These are phyloP conservation scores for Liquidambar formosana DNA, from an alignment of 164 flowering plant species.

Conservation along the genomic window DNA sequence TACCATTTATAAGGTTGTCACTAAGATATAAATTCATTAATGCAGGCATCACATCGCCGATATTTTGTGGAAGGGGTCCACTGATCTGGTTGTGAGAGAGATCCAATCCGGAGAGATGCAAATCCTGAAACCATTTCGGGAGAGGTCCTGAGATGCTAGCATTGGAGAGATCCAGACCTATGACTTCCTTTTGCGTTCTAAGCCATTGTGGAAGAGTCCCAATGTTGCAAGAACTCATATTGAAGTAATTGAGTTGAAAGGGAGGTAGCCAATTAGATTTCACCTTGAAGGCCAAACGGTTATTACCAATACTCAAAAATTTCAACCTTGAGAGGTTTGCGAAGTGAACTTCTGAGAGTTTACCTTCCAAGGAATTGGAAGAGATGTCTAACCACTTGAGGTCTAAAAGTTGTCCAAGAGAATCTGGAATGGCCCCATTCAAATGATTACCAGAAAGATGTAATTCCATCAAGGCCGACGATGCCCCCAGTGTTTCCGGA, in stretches of 20 bases:
- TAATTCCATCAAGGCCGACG: not conserved
- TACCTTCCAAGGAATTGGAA: slow-evolving; percentile 6
- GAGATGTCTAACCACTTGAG: not conserved
- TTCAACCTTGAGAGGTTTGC: slow-evolving; percentile 5
- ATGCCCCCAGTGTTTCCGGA: too few species aligned
- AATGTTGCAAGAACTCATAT: not conserved
- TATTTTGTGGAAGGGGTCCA: slow-evolving; percentile 4
- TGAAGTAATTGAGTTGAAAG: slow-evolving; percentile 1
- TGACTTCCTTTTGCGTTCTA: not conserved
- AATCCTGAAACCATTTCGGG: not conserved
- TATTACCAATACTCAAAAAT: not conserved
- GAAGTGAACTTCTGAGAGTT: slow-evolving; percentile 1
- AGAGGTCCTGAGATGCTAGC: not conserved
- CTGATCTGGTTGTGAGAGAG: slow-evolving; percentile 15
- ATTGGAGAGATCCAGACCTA: not conserved
- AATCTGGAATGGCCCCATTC: not conserved
- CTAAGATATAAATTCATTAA: not conserved
- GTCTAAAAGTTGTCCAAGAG: not conserved
- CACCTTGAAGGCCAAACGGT: slow-evolving; percentile 1
- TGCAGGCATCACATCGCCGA: slow-evolving; percentile 1
- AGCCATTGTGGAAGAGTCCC: not conserved
- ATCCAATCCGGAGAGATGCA: slow-evolving; percentile 5
- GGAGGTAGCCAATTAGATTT: slow-evolving; percentile 3
- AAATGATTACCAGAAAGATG: not conserved
- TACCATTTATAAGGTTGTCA: slow-evolving; percentile 10